Base-by-base conservation (phyloP, 768 basidiomycete species). In the Tylopilus rubrobrunneus region DNA sequence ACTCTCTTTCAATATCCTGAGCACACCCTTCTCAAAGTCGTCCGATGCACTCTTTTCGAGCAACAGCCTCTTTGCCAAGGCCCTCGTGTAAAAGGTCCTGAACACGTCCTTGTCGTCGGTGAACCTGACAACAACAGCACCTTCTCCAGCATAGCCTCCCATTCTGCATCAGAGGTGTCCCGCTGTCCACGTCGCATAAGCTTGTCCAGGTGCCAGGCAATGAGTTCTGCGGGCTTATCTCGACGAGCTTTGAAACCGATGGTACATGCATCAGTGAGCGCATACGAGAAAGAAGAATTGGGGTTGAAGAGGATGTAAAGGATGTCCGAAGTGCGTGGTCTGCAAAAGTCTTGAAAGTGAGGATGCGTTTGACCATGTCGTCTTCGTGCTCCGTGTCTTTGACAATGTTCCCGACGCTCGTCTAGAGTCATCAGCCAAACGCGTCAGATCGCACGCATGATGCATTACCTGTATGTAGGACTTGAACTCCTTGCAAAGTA, bases 101-200 rank as follows among this genome's bases (percentile, higher is more conserved):
- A 97, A 98, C 31, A 96, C 91, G 64, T 97, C 93, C 67, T 92
- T 93, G 65, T 95, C 92, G 48, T 92, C 86, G 5, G 91, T 94
- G 67, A 83, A 95, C 49, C 90, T 76, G 70, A 96, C 51, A 98
- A 71, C 7, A 73, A 80, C 25, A 97, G 74, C 4, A 81, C 87
- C 8, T 73, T 77, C 52, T 90, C 83, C 54, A 97, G 72, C 50
- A 81, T 66, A 2, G 70, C 68, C 47, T 84, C 79, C 68, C 89
- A 93, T 31, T 78, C 80, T 14, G 66, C 71, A 53, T 92, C 87
- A 29, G 77, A 79, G 49, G 78, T 73, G 10, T 79, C 76, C 33
- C 85, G 84, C 67, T 96, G 92, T 0, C 96, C 95, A 54, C 82
- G 83, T 43, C 94, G 81, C 87, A 98, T 88, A 21, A 86, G 81